Evolutionary conservation across 345 rosid genomes (phyloP).

Genomic region (Geranium brycei): DNA sequence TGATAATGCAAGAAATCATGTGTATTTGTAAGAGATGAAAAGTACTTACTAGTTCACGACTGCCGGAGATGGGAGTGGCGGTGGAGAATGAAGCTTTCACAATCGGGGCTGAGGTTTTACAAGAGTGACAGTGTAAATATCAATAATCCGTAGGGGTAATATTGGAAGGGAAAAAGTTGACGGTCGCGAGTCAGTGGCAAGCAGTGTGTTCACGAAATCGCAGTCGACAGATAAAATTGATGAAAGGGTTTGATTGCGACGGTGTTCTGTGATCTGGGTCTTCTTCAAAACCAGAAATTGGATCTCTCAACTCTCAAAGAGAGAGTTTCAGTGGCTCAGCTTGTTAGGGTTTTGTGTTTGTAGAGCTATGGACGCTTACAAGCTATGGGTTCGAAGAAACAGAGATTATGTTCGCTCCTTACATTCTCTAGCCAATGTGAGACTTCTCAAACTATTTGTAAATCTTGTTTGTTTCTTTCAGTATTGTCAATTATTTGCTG

Average conservation of each 20-base stretch:
- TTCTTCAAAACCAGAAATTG: conserved; percentile 6
- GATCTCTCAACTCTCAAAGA: too few species aligned
- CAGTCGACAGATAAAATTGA: not conserved
- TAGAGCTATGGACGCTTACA: conserved; percentile 62
- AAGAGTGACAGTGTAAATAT: not conserved
- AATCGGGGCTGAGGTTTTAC: not conserved
- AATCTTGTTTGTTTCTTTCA: not conserved
- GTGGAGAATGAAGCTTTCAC: not conserved
- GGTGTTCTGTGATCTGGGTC: conserved; percentile 7
- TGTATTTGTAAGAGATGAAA: not conserved
- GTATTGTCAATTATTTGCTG: not conserved
- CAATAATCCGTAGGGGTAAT: not conserved
- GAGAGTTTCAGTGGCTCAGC: not conserved
- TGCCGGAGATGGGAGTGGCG: not conserved
- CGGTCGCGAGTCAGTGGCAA: too few species aligned
- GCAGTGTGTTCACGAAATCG: not conserved
- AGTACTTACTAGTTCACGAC: not conserved
- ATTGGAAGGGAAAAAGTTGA: not conserved
- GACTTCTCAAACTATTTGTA: conserved; percentile 4
- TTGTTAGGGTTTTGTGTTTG: conserved; percentile 7
- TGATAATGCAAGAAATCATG: too few species aligned
- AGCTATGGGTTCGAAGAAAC: conserved; percentile 79
- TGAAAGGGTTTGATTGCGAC: not conserved
- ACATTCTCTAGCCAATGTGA: conserved; percentile 90
- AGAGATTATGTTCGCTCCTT: conserved; percentile 76